Conservation (phyloP, 768 basidiomycete genomes). For the Podaxis sp. region DNA sequence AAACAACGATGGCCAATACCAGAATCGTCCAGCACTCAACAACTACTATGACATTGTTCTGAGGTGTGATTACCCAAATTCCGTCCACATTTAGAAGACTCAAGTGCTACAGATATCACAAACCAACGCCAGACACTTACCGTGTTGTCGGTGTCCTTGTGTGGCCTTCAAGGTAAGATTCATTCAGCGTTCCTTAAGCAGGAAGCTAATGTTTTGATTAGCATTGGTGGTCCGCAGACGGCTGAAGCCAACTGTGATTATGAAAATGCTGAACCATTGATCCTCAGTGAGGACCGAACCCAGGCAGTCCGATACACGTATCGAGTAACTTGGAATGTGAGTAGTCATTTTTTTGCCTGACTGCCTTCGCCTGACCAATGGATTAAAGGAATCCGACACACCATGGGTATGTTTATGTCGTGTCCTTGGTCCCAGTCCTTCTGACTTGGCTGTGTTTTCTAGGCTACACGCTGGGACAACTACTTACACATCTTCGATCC, state of each 20-base stretch:
- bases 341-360: slow-evolving; percentile 24
- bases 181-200: background rate
- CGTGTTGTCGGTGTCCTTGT: slow-evolving; percentile 93
- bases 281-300: slow-evolving; percentile 57
- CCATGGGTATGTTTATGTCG: slow-evolving; percentile 59
- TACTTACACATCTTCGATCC: slow-evolving; percentile 95
- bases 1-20: slow-evolving; percentile 57
- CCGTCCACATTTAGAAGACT: background rate
- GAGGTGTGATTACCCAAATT: slow-evolving; percentile 41
- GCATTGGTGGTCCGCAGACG: slow-evolving; percentile 64
- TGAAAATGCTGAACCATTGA: slow-evolving; percentile 41
- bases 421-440: background rate
- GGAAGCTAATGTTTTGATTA: slow-evolving; percentile 26
- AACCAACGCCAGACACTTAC: slow-evolving; percentile 63
- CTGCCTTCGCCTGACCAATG: slow-evolving; percentile 1
- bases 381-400: slow-evolving; percentile 72
- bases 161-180: slow-evolving; percentile 52
- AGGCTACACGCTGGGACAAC: slow-evolving; percentile 96
- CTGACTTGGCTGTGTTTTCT: slow-evolving; percentile 15
- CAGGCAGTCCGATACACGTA: slow-evolving; percentile 86
- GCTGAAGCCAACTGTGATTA: slow-evolving; percentile 52
- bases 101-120: slow-evolving; percentile 68
- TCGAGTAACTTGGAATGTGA: slow-evolving; percentile 81
- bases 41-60: slow-evolving; percentile 92
- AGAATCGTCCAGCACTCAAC: slow-evolving; percentile 70